Evolutionary conservation across 768 basidiomycete species (phyloP).

Genomic region (Dentipellis sp.): DNA sequence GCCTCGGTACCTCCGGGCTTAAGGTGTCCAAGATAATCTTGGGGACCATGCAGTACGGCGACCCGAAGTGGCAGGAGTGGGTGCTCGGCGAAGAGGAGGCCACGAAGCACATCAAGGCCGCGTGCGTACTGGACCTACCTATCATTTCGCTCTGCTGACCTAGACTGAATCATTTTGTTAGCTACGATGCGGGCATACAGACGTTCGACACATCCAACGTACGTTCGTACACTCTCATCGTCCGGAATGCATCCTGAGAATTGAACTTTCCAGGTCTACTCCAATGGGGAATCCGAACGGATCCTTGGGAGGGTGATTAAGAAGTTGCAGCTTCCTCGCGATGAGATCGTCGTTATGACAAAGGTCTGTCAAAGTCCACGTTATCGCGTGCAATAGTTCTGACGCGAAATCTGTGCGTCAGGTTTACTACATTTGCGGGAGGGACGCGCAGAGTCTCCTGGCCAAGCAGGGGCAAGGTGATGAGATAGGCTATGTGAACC

Average conservation of each 20-base stretch:
- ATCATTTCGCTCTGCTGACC: neutral
- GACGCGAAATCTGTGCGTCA: neutral
- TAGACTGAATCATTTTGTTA: neutral
- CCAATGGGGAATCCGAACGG: constrained; percentile 31
- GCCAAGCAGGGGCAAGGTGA: constrained; percentile 1
- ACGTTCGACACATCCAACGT: constrained; percentile 30
- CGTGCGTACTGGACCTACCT: constrained; percentile 19
- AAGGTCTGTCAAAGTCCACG: constrained; percentile 22
- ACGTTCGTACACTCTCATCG: neutral
- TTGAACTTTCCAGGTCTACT: constrained; percentile 22
- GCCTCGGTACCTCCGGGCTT: constrained; percentile 21
- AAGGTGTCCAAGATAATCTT: constrained; percentile 24
- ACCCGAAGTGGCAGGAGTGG: constrained; percentile 26
- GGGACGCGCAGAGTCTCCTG: neutral
- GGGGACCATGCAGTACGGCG: constrained; percentile 26
- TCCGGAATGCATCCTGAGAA: neutral
- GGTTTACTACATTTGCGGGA: constrained; percentile 2
- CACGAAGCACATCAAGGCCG: constrained; percentile 31
- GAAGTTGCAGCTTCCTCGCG: constrained; percentile 33
- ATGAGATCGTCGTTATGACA: constrained; percentile 42
- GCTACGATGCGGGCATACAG: constrained; percentile 29
- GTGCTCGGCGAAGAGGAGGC: constrained; percentile 27
- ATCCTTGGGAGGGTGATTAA: constrained; percentile 42
- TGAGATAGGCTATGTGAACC: constrained; percentile 26
- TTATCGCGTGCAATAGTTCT: neutral